A percentile compares a stretch with the other conserved stretches of the same genome.
phyloP scores from a whole-genome alignment of 2,329 filamentous ascomycete genomes.

The Aspergillus sp. region DNA sequence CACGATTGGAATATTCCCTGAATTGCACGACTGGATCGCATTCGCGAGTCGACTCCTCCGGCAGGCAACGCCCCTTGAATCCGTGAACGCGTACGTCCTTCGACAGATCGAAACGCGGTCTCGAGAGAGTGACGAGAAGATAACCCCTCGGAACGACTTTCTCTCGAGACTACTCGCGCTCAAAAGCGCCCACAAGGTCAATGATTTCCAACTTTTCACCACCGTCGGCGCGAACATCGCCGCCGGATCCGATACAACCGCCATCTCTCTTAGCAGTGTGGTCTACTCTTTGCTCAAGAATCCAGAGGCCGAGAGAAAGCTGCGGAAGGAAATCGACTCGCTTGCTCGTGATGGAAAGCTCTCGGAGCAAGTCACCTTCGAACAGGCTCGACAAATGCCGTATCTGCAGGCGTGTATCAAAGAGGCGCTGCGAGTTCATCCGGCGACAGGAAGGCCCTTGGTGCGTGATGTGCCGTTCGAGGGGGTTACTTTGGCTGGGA shows the following conservation, averaged over 20 bases:
- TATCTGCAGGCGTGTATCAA: constrained; percentile 32
- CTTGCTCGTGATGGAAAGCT: constrained; percentile 1
- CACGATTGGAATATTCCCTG: neutral
- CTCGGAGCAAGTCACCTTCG: constrained; percentile 14
- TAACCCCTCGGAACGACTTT: neutral
- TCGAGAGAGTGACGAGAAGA: neutral
- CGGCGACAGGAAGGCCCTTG: constrained; percentile 11
- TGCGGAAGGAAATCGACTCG: constrained; percentile 21
- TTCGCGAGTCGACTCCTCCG: neutral
- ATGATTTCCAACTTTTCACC: neutral
- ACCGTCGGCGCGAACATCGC: constrained; percentile 7
- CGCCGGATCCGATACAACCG: constrained; percentile 22
- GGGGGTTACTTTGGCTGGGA: constrained; percentile 22
- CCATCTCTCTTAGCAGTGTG: constrained; percentile 15
- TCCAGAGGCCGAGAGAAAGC: constrained; percentile 13
- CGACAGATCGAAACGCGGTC: neutral
- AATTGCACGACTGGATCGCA: constrained; percentile 1
- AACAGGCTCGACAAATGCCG: constrained; percentile 24
- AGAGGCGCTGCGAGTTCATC: constrained; percentile 25
- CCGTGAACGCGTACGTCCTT: neutral
- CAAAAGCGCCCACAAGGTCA: neutral
- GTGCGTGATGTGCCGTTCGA: constrained; percentile 16
- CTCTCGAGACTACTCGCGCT: neutral
- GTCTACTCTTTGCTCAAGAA: constrained; percentile 19
- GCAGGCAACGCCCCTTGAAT: neutral